Percentiles rank a stretch among this genome's conserved stretches.
These are phyloP conservation scores for Teratosphaeria viscida DNA, from an alignment of 2,329 filamentous ascomycete species.

Conservation along the genomic window DNA sequence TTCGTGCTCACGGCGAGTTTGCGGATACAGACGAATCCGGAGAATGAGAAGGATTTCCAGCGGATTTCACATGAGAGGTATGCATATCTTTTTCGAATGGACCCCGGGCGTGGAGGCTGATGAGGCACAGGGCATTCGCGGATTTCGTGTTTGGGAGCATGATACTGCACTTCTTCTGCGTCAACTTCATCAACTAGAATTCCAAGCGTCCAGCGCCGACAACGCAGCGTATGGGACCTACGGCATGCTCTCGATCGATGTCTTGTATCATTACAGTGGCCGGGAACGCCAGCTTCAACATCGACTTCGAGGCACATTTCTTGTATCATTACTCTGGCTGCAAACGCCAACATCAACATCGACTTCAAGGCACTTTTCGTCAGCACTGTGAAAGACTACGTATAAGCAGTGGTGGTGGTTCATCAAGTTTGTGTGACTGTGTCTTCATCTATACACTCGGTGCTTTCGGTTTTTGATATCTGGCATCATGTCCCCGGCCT, in stretches of 20 bases:
- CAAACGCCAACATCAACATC: not conserved
- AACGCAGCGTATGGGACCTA: not conserved
- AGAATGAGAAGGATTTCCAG: constrained; percentile 69
- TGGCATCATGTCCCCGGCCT: not conserved
- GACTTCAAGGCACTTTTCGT: not conserved
- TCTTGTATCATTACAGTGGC: not conserved
- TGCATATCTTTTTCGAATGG: constrained; percentile 8
- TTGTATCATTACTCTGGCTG: not conserved
- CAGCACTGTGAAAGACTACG: not conserved
- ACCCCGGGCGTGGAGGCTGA: not conserved
- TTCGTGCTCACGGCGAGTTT: constrained; percentile 89
- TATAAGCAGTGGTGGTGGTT: not conserved
- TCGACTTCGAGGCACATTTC: no score
- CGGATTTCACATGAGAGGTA: constrained; percentile 72
- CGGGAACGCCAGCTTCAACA: not conserved
- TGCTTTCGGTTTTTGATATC: not conserved
- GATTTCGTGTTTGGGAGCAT: constrained; percentile 92
- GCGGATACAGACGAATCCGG: constrained; percentile 80
- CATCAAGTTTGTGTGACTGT: not conserved
- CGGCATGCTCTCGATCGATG: not conserved
- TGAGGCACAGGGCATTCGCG: constrained; percentile 65
- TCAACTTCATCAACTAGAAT: constrained; percentile 93
- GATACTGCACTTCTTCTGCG: constrained; percentile 95
- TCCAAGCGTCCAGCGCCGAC: not conserved
- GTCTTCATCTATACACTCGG: not conserved